Base-by-base conservation (phyloP, 176 grass and related monocot species). In the Miscanthus lutarioriparius region DNA sequence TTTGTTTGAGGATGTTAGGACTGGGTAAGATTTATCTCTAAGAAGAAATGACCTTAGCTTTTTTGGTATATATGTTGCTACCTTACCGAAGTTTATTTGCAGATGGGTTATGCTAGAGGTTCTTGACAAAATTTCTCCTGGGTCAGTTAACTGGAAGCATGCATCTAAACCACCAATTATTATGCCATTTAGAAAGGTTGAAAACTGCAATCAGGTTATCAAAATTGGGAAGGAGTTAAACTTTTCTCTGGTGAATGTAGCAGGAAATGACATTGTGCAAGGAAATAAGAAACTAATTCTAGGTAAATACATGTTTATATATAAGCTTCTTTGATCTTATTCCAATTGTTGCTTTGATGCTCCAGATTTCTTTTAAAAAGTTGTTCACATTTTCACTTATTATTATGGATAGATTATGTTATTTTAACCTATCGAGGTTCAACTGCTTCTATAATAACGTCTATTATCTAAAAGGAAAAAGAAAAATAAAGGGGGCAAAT, bases 261-360 rank as follows among this genome's bases (percentile, higher is more conserved):
- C 96, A 35, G 96, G 96, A 85, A 98, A 93, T 93, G 96, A 98
- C 28, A 90, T 98, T 90, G 91, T 98, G 48, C 96, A 98, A 90
- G 96, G 93, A 98, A 98, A 98, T 59, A 98, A 93, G 58, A 98
- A 98, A 86, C 85, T 98, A 30, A 98, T 95, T 88, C 85, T 98
- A 51, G 93, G 96, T 95, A 74, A 61, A 56, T 27, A 3, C 59
- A 63, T 45, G 27, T 0, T 7, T 37, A 44, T 47, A 10, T 48
- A 58, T 44, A 20, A 10, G 17, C 33, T 85, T 80, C 11, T 61
- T 62, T 27, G 20, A 58, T 49, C 4, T 65, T 53, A 33, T 79
- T 64, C 15, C 0, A 48, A 40, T 1, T 48, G 19, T 36, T 67
- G 30, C 5, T 84, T 53, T 76, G 44, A 39, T 10, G 4, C n/a